Evolutionary conservation across 2,329 filamentous ascomycete species (phyloP).

Genomic region (Zymoseptoria tritici): DNA sequence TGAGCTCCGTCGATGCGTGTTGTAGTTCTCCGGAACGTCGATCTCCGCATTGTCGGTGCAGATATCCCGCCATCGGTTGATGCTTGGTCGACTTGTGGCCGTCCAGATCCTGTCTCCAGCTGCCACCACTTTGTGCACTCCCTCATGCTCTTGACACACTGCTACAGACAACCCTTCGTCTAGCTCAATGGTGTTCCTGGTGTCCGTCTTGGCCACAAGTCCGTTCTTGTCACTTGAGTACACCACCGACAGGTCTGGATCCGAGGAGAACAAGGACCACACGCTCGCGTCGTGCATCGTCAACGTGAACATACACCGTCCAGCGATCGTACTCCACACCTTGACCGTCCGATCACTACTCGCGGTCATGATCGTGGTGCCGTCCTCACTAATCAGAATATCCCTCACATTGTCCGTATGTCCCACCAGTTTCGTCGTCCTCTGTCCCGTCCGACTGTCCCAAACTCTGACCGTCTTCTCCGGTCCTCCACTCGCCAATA

Average conservation of each 20-base stretch:
- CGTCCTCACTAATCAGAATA: conserved; percentile 80
- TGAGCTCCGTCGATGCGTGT: conserved; percentile 48
- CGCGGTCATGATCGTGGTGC: conserved; percentile 85
- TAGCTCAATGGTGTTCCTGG: conserved; percentile 65
- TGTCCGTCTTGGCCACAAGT: conserved; percentile 92
- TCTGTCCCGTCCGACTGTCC: conserved; percentile 81
- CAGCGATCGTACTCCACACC: conserved; percentile 92
- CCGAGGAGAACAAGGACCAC: conserved; percentile 87
- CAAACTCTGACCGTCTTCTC: conserved; percentile 89
- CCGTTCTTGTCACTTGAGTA: conserved; percentile 93
- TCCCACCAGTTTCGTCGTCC: conserved; percentile 91
- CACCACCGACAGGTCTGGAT: conserved; percentile 78
- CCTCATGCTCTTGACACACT: conserved; percentile 86
- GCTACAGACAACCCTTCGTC: conserved; percentile 87
- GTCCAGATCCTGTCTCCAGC: conserved; percentile 80
- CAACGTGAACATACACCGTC: conserved; percentile 93
- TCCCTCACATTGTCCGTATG: conserved; percentile 92
- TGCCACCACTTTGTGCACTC: conserved; percentile 56
- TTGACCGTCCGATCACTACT: conserved; percentile 97
- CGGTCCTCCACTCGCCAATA: conserved; percentile 86
- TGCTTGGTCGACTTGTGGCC: conserved; percentile 80
- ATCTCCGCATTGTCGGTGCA: conserved; percentile 67
- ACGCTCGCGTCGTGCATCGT: conserved; percentile 99
- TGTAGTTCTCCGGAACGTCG: conserved; percentile 45
- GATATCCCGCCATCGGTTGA: conserved; percentile 84